phyloP scores from a whole-genome alignment of 2,329 filamentous ascomycete genomes.

The Xylariaceae sp. region DNA sequence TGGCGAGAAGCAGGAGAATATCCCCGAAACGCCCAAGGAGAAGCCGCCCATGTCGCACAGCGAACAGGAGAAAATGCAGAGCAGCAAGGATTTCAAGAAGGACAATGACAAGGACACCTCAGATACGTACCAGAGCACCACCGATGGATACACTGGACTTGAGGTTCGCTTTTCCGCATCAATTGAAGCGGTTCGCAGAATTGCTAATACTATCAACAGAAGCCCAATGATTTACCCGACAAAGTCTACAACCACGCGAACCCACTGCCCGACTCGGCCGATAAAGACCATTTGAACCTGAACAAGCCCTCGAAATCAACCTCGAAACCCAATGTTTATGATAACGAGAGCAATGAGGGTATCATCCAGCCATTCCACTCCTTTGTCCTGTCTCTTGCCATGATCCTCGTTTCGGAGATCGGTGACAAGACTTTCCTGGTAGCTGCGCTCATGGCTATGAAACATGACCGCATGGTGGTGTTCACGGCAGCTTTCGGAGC shows the following conservation, averaged over 20 bases:
- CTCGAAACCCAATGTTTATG: constrained; percentile 31
- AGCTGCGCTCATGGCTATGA: constrained; percentile 98
- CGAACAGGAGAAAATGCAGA: constrained; percentile 67
- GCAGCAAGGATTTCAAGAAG: constrained; percentile 40
- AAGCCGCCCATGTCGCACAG: constrained; percentile 77
- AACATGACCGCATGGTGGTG: constrained; percentile 87
- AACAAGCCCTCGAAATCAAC: constrained; percentile 37
- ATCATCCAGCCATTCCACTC: constrained; percentile 83
- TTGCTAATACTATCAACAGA: constrained; percentile 49
- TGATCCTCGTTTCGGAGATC: constrained; percentile 96
- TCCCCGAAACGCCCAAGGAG: constrained; percentile 81
- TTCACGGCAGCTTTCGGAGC: constrained; percentile 94
- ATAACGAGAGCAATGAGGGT: constrained; percentile 46
- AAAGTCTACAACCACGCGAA: constrained; percentile 73
- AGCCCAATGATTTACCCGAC: constrained; percentile 76
- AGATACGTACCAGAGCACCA: constrained; percentile 30
- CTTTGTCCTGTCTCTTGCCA: constrained; percentile 86
- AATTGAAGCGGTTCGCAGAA: neutral
- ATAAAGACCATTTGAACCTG: constrained; percentile 62
- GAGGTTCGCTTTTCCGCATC: constrained; percentile 50
- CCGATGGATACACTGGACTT: constrained; percentile 46
- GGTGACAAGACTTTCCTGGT: constrained; percentile 99
- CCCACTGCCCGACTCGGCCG: constrained; percentile 63
- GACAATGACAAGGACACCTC: constrained; percentile 44
- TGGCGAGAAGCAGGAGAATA: constrained; percentile 66